Percentiles rank a stretch among this genome's conserved stretches.
These are phyloP conservation scores for Lasiosphaeriaceae sp. DNA, from an alignment of 495 filamentous ascomycete genomes.

Conservation along the genomic window DNA sequence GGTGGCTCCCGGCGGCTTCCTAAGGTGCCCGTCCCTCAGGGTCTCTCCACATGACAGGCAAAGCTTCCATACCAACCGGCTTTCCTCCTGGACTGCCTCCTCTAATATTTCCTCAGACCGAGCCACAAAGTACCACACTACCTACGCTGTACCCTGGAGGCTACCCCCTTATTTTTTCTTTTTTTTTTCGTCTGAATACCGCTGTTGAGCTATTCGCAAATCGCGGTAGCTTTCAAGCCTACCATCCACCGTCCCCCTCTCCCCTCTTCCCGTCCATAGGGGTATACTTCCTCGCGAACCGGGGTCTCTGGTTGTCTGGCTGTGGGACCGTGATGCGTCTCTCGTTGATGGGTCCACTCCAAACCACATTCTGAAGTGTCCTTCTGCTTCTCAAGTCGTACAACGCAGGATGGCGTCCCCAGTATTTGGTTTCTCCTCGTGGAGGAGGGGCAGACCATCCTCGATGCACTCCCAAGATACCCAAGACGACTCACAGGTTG, in stretches of 20 bases:
- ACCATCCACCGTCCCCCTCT: neutral
- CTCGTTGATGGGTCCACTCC: conserved; percentile 1
- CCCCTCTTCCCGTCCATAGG: neutral
- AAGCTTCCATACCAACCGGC: no score
- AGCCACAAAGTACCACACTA: no score
- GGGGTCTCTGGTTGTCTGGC: neutral
- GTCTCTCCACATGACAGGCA: no score
- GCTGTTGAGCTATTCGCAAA: neutral
- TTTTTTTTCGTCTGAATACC: neutral
- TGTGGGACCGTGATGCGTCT: conserved; percentile 19
- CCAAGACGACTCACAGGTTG: conserved; percentile 21
- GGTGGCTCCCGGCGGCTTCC: no score
- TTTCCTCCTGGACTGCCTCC: no score
- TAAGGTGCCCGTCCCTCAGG: no score
- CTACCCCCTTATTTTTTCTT: neutral
- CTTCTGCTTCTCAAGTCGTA: neutral
- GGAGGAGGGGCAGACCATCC: conserved; percentile 37
- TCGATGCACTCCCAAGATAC: conserved; percentile 27
- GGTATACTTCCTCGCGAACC: neutral
- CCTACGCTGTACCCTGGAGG: no score
- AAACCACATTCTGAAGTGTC: conserved; percentile 11
- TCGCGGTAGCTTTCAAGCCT: neutral
- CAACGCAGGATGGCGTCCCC: conserved; percentile 33
- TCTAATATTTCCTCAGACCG: no score
- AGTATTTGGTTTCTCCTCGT: conserved; percentile 33